A percentile compares a stretch with the other conserved stretches of the same genome.
These are phyloP conservation scores for Saccharomyces jurei DNA, from an alignment of 805 yeast genomes.

Conservation along the genomic window DNA sequence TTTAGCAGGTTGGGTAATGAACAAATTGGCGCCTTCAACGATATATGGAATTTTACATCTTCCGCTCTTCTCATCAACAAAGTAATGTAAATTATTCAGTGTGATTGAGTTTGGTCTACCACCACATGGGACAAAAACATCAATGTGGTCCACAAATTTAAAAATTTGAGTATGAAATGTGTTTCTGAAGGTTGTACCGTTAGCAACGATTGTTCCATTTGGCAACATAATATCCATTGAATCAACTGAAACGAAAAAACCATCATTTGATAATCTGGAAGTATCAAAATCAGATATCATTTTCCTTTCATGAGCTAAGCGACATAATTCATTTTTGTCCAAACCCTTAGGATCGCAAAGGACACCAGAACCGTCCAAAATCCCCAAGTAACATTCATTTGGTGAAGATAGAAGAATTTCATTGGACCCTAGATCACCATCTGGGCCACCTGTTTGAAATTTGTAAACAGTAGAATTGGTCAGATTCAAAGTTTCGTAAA, in stretches of 20 bases:
- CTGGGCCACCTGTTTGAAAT: slow-evolving; percentile 98
- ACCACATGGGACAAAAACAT: slow-evolving; percentile 95
- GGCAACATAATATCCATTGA: slow-evolving; percentile 76
- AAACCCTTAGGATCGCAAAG: slow-evolving; percentile 86
- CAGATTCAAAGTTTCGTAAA: slow-evolving; percentile 69
- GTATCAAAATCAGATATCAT: slow-evolving; percentile 66
- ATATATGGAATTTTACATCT: slow-evolving; percentile 73
- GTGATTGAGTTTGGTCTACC: slow-evolving; percentile 97
- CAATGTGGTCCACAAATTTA: slow-evolving; percentile 56
- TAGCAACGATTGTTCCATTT: slow-evolving; percentile 59
- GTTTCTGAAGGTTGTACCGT: slow-evolving; percentile 87
- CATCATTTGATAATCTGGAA: slow-evolving; percentile 58
- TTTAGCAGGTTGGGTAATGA: slow-evolving; percentile 91
- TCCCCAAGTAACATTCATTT: slow-evolving; percentile 74
- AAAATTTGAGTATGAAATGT: slow-evolving; percentile 72
- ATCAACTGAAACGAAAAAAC: slow-evolving; percentile 79
- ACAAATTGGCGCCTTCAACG: slow-evolving; percentile 96
- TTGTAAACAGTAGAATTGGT: slow-evolving; percentile 55
- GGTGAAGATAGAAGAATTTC: slow-evolving; percentile 76
- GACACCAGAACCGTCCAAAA: slow-evolving; percentile 95
- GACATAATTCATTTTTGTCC: slow-evolving; percentile 65
- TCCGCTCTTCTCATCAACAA: slow-evolving; percentile 70
- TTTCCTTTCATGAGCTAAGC: slow-evolving; percentile 69
- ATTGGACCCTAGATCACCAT: slow-evolving; percentile 94
- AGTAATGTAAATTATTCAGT: slow-evolving; percentile 64